Evolutionary conservation across 441 rosid species (phyloP).

Genomic region (Gossypium davidsonii): DNA sequence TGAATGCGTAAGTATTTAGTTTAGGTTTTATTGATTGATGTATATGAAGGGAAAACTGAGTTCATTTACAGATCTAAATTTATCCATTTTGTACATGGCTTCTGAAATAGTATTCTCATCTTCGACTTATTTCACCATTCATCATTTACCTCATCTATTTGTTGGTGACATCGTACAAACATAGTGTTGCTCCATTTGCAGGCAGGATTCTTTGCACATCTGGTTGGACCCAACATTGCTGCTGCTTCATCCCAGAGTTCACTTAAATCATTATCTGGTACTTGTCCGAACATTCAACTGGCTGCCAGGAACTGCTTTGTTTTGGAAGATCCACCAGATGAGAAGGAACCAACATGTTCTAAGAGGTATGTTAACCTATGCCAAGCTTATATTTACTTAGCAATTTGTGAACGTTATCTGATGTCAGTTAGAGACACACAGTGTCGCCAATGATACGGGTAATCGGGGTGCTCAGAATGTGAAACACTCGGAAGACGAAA

Average conservation of each 20-base stretch:
- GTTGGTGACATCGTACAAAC: neutral
- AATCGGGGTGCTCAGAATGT: constrained; percentile 36
- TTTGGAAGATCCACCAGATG: constrained; percentile 86
- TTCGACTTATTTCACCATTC: neutral
- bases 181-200: constrained; percentile 20
- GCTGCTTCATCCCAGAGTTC: constrained; percentile 68
- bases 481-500: constrained; percentile 30
- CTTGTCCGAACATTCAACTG: constrained; percentile 58
- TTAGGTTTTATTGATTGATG: neutral
- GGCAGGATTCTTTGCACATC: constrained; percentile 68
- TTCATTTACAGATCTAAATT: neutral
- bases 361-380: constrained; percentile 47
- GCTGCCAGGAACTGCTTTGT: constrained; percentile 82
- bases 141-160: neutral
- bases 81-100: neutral
- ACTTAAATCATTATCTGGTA: constrained; percentile 53
- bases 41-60: neutral
- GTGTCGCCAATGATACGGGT: constrained; percentile 42
- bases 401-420: constrained; percentile 28
- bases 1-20: neutral
- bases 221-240: constrained; percentile 63
- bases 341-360: constrained; percentile 36
- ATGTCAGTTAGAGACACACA: constrained; percentile 38
- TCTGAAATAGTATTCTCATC: neutral
- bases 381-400: constrained; percentile 11